phyloP scores from a whole-genome alignment of 306 rosid genomes.

The Coriaria nepalensis region DNA sequence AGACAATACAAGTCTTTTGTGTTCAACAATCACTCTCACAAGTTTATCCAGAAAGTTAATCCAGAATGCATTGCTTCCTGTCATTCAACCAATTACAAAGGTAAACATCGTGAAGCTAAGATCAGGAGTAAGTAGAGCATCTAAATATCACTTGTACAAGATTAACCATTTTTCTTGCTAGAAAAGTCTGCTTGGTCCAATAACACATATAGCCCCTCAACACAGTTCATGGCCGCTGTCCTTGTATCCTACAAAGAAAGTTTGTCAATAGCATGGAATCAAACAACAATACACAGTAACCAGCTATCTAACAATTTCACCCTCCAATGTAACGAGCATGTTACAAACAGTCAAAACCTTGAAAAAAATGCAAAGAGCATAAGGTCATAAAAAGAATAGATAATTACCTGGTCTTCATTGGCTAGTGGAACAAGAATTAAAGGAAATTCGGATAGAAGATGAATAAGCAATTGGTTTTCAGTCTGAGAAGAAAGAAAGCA shows the following conservation, averaged over 20 bases:
- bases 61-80: constrained; percentile 66
- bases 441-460: constrained; percentile 63
- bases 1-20: constrained; percentile 61
- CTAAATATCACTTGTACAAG: too few species aligned
- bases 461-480: constrained; percentile 41
- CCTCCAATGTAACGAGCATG: too few species aligned
- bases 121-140: neutral
- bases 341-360: too few species aligned
- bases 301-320: too few species aligned
- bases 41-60: constrained; percentile 53
- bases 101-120: neutral
- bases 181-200: constrained; percentile 44
- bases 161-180: constrained; percentile 71
- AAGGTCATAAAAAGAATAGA: too few species aligned
- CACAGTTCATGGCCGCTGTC: constrained; percentile 61
- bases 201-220: constrained; percentile 40
- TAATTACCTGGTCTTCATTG: constrained; percentile 44
- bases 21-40: constrained; percentile 47
- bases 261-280: too few species aligned
- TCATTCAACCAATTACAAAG: constrained; percentile 4
- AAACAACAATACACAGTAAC: too few species aligned
- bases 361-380: too few species aligned
- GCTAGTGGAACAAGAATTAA: constrained; percentile 73
- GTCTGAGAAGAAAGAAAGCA: constrained; percentile 55
- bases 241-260: constrained; percentile 48